Conservation (phyloP, 768 basidiomycete genomes). For the Sistotremastrum niveocremeum region DNA sequence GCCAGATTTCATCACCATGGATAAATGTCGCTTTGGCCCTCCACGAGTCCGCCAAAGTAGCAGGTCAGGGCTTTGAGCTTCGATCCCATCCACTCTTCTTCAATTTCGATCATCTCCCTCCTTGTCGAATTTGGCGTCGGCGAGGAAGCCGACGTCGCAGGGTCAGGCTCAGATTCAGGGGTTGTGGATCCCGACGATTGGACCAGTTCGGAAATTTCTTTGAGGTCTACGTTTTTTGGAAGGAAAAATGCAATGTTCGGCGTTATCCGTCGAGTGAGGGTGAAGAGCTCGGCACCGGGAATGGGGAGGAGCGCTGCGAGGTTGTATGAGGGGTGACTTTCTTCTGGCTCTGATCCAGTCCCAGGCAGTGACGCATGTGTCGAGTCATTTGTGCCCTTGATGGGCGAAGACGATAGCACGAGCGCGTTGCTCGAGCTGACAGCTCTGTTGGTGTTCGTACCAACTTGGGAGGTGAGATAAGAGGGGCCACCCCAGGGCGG, state of each 20-base stretch:
- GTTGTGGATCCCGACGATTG: slow-evolving; percentile 6
- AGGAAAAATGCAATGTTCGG: slow-evolving; percentile 81
- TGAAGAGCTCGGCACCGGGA: slow-evolving; percentile 73
- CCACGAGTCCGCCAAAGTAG: slow-evolving; percentile 78
- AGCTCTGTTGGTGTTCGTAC: too few species aligned
- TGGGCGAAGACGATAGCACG: neutral
- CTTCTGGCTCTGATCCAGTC: slow-evolving; percentile 4
- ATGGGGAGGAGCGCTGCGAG: slow-evolving; percentile 66
- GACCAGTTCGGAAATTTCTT: slow-evolving; percentile 53
- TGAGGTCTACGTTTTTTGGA: slow-evolving; percentile 64
- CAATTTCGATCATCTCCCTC: slow-evolving; percentile 66
- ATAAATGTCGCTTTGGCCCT: slow-evolving; percentile 30
- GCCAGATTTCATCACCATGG: too few species aligned
- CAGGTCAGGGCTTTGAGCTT: slow-evolving; percentile 92
- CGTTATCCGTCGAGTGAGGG: slow-evolving; percentile 55
- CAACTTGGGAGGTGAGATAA: slow-evolving; percentile 27
- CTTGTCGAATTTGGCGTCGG: neutral
- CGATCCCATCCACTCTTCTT: slow-evolving; percentile 92
- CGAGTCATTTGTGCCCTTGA: neutral
- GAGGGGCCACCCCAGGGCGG: slow-evolving; percentile 92
- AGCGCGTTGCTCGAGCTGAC: too few species aligned
- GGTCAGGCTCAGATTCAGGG: neutral
- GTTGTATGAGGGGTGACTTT: slow-evolving; percentile 42
- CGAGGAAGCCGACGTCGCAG: neutral
- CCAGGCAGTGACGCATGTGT: neutral